Percentiles rank a stretch among this genome's conserved stretches.
phyloP scores from a whole-genome alignment of 805 yeast genomes.

The Hermanozyma aechmeae region DNA sequence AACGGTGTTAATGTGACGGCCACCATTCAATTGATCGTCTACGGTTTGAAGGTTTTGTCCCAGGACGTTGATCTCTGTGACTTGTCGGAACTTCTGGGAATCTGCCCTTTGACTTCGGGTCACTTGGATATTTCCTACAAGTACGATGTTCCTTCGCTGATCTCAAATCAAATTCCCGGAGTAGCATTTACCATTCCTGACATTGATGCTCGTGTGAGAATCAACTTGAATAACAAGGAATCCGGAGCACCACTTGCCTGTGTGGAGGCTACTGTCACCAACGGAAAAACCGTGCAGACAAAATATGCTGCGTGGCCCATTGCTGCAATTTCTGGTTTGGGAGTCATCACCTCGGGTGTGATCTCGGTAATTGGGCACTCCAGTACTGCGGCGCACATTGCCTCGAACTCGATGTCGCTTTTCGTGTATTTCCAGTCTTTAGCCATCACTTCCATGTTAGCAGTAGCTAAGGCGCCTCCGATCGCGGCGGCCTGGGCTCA shows the following conservation, averaged over 20 bases:
- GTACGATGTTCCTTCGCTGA: constrained; percentile 30
- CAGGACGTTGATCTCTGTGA: constrained; percentile 57
- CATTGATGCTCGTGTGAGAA: constrained; percentile 83
- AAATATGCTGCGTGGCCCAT: constrained; percentile 82
- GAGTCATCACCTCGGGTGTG: constrained; percentile 79
- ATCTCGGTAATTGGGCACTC: constrained; percentile 84
- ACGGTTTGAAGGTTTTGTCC: constrained; percentile 62
- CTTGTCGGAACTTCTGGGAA: constrained; percentile 29
- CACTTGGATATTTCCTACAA: constrained; percentile 62
- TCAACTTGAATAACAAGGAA: constrained; percentile 37
- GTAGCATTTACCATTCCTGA: constrained; percentile 90
- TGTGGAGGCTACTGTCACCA: constrained; percentile 76
- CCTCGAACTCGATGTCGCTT: constrained; percentile 88
- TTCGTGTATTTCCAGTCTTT: constrained; percentile 90
- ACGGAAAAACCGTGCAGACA: constrained; percentile 92
- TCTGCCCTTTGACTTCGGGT: constrained; percentile 83
- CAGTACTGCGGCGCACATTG: constrained; percentile 91
- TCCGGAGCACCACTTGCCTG: constrained; percentile 45
- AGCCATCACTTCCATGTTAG: constrained; percentile 93
- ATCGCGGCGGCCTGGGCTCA: constrained; percentile 98
- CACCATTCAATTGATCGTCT: constrained; percentile 57
- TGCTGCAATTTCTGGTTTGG: constrained; percentile 84
- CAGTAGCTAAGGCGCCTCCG: constrained; percentile 86
- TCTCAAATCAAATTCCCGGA: constrained; percentile 56
- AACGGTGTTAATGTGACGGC: constrained; percentile 59